Evolutionary conservation across 2,329 filamentous ascomycete species (phyloP), one percentile per base, ranked within the genome.

Genomic region (Penicillium concentricum): DNA sequence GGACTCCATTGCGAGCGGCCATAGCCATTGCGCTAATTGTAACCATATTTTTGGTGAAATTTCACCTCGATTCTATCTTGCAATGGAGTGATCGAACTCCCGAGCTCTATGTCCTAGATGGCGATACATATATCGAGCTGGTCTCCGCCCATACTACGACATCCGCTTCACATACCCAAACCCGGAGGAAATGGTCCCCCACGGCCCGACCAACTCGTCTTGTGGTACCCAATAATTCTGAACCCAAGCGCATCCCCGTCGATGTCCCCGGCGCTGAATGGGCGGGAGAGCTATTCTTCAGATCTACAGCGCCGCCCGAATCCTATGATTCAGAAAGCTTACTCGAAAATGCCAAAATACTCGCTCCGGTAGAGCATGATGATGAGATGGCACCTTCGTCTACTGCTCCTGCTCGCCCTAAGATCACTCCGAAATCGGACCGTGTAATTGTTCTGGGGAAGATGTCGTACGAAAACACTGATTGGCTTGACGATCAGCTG

Each of bases 401-500:
- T 13, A 46, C 50, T 16, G 44, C 56, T 9, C 59, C 58, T 30
- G 43, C 56, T 16, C 62, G 56, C 18, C 62, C 62, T 10, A 61
- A 50, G 28, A 20, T 61, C n/a, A 51, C 61, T 16, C 61, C 61
- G 16, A 61, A 64, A 50, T 49, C 58, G 28, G 70, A 74, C 62
- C 73, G 73, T 30, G 65, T 72, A 15, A 63, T 78, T 44, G 67
- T 78, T 15, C 66, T 79, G 59, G 77, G 76, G n/a, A 75, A 70
- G 53, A 65, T 76, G 32, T 67, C 70, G 12, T 66, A 63, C 6
- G 77, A 81, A 52, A 68, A 80, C 54, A 74, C 76, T 5, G 62
- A 69, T 43, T 81, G 79, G 79, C 70, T 81, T 6, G 59, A 66
- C 4, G 59, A 72, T 9, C 68, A 78, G 22, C 64, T 81, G n/a